phyloP scores from a whole-genome alignment of 495 filamentous ascomycete genomes.

The Glonium stellatum region DNA sequence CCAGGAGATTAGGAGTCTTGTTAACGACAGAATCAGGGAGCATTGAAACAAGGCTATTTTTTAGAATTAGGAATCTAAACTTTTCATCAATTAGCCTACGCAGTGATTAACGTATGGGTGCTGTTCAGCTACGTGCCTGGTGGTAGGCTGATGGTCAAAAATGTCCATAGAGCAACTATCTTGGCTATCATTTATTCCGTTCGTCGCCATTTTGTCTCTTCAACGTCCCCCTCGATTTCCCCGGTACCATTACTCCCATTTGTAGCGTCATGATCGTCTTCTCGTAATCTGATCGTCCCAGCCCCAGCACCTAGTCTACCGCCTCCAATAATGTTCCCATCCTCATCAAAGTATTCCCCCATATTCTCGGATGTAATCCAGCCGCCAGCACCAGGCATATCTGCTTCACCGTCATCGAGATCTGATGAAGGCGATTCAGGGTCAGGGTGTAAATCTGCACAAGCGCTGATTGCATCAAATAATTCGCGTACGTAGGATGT shows the following conservation, averaged over 20 bases:
- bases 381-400: slow-evolving; percentile 74
- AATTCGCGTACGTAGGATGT: slow-evolving; percentile 46
- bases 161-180: neutral
- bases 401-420: slow-evolving; percentile 48
- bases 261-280: slow-evolving; percentile 29
- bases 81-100: no score
- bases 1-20: no score
- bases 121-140: no score
- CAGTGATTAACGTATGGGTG: no score
- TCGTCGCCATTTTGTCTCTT: slow-evolving; percentile 53
- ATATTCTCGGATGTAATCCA: slow-evolving; percentile 99
- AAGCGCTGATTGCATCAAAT: slow-evolving; percentile 74
- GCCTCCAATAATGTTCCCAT: slow-evolving; percentile 50
- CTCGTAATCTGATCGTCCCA: slow-evolving; percentile 49
- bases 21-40: no score
- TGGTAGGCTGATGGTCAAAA: neutral
- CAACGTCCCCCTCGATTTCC: slow-evolving; percentile 29
- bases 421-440: slow-evolving; percentile 41
- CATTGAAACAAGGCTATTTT: no score
- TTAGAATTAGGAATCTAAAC: no score
- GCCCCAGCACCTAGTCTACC: slow-evolving; percentile 45
- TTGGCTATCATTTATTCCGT: slow-evolving; percentile 41
- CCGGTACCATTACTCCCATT: slow-evolving; percentile 22
- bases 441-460: slow-evolving; percentile 86
- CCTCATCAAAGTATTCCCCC: slow-evolving; percentile 64